These are phyloP conservation scores for Fraxinus paxiana DNA, from an alignment of 305 asterid species.

Conservation along the genomic window DNA sequence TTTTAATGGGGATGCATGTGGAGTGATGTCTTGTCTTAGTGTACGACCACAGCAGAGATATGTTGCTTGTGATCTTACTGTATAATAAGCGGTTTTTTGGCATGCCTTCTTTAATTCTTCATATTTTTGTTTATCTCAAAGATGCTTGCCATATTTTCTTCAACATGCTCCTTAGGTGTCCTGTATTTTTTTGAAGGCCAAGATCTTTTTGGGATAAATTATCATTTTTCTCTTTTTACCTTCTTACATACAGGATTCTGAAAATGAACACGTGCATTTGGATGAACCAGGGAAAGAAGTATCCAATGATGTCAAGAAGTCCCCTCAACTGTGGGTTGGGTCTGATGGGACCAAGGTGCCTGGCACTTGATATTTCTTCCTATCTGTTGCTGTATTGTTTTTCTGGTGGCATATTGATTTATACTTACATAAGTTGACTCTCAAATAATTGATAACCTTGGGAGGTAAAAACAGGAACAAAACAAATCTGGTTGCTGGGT, in stretches of 20 bases:
- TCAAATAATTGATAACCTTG: background rate
- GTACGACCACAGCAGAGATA: background rate
- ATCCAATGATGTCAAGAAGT: slow-evolving; percentile 7
- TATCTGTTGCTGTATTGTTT: background rate
- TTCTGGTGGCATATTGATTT: background rate
- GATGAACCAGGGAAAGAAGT: slow-evolving; percentile 4
- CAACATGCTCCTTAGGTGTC: background rate
- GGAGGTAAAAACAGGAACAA: background rate
- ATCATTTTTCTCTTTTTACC: background rate
- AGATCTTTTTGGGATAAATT: background rate
- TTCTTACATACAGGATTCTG: slow-evolving; percentile 25
- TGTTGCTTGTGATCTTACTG: background rate
- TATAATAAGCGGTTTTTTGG: background rate
- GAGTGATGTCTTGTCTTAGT: background rate
- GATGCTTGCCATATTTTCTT: background rate
- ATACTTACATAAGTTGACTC: background rate
- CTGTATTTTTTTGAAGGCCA: background rate
- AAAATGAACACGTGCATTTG: slow-evolving; percentile 8
- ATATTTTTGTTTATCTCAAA: background rate
- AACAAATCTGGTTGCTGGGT: background rate
- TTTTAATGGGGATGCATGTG: background rate
- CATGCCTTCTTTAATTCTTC: background rate
- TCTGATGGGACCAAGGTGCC: slow-evolving; percentile 15
- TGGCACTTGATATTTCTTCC: background rate
- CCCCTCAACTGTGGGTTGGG: slow-evolving; percentile 9